phyloP scores from a whole-genome alignment of 495 filamentous ascomycete species.

The Lophiostoma macrostomum region DNA sequence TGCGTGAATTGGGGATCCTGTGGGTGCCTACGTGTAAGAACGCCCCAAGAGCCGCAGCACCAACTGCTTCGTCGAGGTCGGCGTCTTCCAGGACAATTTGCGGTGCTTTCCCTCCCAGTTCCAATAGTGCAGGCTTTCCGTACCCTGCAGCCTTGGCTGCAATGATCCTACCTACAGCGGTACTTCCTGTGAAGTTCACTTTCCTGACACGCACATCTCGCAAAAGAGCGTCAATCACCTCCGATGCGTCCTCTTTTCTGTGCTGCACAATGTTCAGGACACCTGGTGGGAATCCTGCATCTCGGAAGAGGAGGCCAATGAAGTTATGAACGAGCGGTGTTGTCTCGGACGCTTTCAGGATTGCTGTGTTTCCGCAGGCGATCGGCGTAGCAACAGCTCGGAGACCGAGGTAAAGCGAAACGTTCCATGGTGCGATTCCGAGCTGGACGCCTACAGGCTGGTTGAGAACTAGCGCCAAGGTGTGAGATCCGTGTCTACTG shows the following conservation, averaged over 20 bases:
- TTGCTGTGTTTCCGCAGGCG: constrained; percentile 71
- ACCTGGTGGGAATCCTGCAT: constrained; percentile 65
- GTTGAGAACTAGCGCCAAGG: too few relatives aligned
- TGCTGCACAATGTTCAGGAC: constrained; percentile 55
- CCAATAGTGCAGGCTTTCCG: constrained; percentile 64
- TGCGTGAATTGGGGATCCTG: not conserved
- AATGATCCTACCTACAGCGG: constrained; percentile 52
- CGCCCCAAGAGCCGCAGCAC: constrained; percentile 47
- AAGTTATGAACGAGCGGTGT: constrained; percentile 73
- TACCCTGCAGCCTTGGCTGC: constrained; percentile 54
- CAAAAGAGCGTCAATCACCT: constrained; percentile 54
- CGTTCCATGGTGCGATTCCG: too few relatives aligned
- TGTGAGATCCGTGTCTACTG: too few relatives aligned
- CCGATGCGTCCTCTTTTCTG: constrained; percentile 48
- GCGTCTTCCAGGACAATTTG: constrained; percentile 58
- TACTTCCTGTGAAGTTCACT: constrained; percentile 60
- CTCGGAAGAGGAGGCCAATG: constrained; percentile 62
- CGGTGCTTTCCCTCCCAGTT: constrained; percentile 58
- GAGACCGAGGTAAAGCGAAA: constrained; percentile 32
- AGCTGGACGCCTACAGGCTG: too few relatives aligned
- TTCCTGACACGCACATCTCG: constrained; percentile 54
- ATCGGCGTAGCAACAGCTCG: constrained; percentile 65
- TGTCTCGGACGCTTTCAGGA: constrained; percentile 73
- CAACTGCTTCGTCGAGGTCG: constrained; percentile 52
- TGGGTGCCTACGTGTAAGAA: constrained; percentile 46